Evolutionary conservation across 805 yeast species (phyloP).

Genomic region (Teunomyces lycoperdinae): DNA sequence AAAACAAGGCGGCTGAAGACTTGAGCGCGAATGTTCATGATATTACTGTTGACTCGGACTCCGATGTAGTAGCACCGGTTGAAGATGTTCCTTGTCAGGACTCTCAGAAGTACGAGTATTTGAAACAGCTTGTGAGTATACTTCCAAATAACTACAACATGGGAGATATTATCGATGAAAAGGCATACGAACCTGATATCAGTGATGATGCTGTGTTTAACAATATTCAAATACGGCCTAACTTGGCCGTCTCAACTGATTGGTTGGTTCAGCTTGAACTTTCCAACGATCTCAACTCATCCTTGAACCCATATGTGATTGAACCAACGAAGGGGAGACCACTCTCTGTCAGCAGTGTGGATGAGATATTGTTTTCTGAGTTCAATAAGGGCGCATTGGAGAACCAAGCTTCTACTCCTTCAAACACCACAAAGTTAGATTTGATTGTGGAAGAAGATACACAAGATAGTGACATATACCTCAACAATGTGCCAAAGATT

Average conservation of each 20-base stretch:
- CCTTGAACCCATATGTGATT: slow-evolving; percentile 32
- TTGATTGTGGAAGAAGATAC: slow-evolving; percentile 3
- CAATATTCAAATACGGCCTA: slow-evolving; percentile 39
- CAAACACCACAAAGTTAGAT: not conserved
- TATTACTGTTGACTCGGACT: slow-evolving; percentile 28
- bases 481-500: slow-evolving; percentile 13
- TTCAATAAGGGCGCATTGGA: slow-evolving; percentile 27
- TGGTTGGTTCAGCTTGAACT: slow-evolving; percentile 66
- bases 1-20: slow-evolving; percentile 19
- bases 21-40: slow-evolving; percentile 29
- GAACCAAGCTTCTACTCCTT: slow-evolving; percentile 22
- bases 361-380: slow-evolving; percentile 47
- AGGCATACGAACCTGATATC: slow-evolving; percentile 69
- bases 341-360: slow-evolving; percentile 38
- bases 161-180: slow-evolving; percentile 51
- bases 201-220: slow-evolving; percentile 33
- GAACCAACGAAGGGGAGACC: slow-evolving; percentile 8
- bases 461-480: slow-evolving; percentile 8
- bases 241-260: slow-evolving; percentile 50
- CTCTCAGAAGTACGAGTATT: slow-evolving; percentile 18
- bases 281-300: slow-evolving; percentile 43
- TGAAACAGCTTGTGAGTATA: slow-evolving; percentile 31
- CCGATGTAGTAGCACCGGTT: slow-evolving; percentile 10
- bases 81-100: slow-evolving; percentile 10
- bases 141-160: slow-evolving; percentile 29